Conservation (phyloP, 2,329 filamentous ascomycete genomes). For the Trichophaea hybrida region DNA sequence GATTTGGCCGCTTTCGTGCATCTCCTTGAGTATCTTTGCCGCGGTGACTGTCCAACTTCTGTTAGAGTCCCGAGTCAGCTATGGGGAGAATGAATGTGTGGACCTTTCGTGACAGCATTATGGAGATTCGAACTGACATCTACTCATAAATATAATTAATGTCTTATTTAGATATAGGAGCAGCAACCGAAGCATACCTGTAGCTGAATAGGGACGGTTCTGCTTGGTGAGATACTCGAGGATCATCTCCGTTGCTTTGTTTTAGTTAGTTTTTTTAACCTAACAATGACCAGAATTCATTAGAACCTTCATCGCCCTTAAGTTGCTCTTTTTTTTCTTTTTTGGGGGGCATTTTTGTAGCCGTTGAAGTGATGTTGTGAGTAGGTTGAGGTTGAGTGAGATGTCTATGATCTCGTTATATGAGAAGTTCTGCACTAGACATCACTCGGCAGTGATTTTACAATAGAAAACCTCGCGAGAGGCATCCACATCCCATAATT, state of each 20-base stretch:
- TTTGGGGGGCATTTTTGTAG: constrained; percentile 18
- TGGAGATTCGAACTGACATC: constrained; percentile 48
- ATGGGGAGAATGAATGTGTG: constrained; percentile 3
- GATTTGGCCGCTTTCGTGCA: constrained; percentile 46
- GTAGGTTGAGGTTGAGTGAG: not conserved
- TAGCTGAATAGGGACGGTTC: constrained; percentile 33
- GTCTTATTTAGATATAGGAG: not conserved
- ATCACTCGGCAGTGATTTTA: too few species aligned
- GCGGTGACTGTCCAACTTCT: constrained; percentile 36
- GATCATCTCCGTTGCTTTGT: constrained; percentile 29
- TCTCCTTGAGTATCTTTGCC: constrained; percentile 47
- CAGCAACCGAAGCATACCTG: constrained; percentile 6
- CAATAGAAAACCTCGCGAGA: too few species aligned
- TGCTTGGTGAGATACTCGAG: constrained; percentile 31
- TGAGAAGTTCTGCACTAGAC: too few species aligned
- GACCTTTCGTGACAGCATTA: constrained; percentile 45
- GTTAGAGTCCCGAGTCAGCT: not conserved
- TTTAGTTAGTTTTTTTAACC: not conserved
- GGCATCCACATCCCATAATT: too few species aligned
- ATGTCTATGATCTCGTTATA: not conserved
- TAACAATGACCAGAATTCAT: not conserved
- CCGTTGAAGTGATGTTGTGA: not conserved
- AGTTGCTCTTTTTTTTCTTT: constrained; percentile 22
- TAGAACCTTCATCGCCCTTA: constrained; percentile 20
- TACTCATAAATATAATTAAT: constrained; percentile 27